These are phyloP conservation scores for Pichia deserticola DNA, from an alignment of 805 yeast genomes.

Conservation along the genomic window DNA sequence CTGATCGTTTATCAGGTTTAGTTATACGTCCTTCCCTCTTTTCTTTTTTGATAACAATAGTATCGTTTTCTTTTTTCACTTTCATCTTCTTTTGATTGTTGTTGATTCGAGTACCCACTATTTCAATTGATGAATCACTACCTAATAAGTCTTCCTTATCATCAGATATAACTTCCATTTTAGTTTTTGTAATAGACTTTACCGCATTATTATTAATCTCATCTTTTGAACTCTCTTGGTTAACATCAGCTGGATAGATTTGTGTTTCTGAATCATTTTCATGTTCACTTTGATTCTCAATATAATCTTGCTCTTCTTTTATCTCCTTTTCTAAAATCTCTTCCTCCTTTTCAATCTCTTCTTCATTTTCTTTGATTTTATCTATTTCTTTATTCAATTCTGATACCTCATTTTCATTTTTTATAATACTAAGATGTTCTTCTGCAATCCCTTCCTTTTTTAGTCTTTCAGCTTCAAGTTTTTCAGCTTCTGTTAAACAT, in stretches of 20 bases:
- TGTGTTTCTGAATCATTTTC: background rate
- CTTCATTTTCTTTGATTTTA: constrained; percentile 11
- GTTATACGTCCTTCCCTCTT: background rate
- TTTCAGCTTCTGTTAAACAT: constrained; percentile 15
- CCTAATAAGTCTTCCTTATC: background rate
- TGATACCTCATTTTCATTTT: constrained; percentile 5
- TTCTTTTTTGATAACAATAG: background rate
- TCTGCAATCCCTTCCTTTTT: background rate
- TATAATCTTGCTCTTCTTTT: background rate
- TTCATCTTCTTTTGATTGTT: too few relatives aligned
- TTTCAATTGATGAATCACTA: background rate
- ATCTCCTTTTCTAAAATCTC: background rate
- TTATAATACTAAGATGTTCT: background rate
- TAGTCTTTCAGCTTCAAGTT: background rate
- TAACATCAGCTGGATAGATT: background rate
- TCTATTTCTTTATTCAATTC: background rate
- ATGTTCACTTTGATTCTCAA: background rate
- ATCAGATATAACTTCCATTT: background rate
- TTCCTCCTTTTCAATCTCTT: background rate
- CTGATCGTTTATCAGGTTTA: background rate
- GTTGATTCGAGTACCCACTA: background rate
- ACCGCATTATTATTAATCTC: too few relatives aligned
- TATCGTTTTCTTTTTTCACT: background rate
- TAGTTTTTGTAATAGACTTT: too few relatives aligned
- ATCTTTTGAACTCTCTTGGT: too few relatives aligned